A percentile compares a stretch with the other conserved stretches of the same genome.
Conservation (phyloP, 495 filamentous ascomycete genomes). For the Aspergillus panamensis region DNA sequence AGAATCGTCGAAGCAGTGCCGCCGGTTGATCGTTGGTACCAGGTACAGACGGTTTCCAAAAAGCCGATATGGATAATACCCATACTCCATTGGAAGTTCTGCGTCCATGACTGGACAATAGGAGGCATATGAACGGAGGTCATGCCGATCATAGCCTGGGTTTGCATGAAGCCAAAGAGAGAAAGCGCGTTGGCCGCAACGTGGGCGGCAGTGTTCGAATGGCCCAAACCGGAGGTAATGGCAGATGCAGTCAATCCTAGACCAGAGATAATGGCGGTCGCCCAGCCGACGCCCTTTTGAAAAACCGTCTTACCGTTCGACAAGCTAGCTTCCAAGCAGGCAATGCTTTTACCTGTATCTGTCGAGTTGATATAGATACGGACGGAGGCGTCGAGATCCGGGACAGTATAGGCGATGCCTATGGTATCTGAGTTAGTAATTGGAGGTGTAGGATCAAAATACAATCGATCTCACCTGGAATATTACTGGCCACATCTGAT, state of each 20-base stretch:
- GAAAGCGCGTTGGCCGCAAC: slow-evolving; percentile 91
- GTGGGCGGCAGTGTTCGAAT: slow-evolving; percentile 96
- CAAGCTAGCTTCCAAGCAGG: slow-evolving; percentile 84
- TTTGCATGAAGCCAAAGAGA: slow-evolving; percentile 93
- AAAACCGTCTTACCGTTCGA: slow-evolving; percentile 95
- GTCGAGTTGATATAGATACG: slow-evolving; percentile 71
- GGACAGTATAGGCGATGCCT: slow-evolving; percentile 82
- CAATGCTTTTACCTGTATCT: slow-evolving; percentile 59
- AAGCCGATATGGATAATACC: slow-evolving; percentile 89
- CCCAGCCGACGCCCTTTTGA: slow-evolving; percentile 84
- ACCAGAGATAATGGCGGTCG: slow-evolving; percentile 79
- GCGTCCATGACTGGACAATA: slow-evolving; percentile 89
- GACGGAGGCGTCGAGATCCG: slow-evolving; percentile 89
- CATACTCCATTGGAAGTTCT: slow-evolving; percentile 99
- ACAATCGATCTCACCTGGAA: slow-evolving; percentile 49
- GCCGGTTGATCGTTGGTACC: slow-evolving; percentile 94
- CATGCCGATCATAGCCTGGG: slow-evolving; percentile 93
- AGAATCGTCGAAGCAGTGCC: slow-evolving; percentile 81
- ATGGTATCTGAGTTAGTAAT: slow-evolving; percentile 5
- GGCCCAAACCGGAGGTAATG: slow-evolving; percentile 74
- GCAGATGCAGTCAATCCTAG: slow-evolving; percentile 80
- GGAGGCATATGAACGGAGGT: slow-evolving; percentile 81
- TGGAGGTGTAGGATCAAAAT: not conserved
- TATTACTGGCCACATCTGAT: slow-evolving; percentile 51
- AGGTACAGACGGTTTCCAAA: slow-evolving; percentile 83